These are phyloP conservation scores for Penicillium coprophilum DNA, from an alignment of 495 filamentous ascomycete genomes.

Conservation along the genomic window DNA sequence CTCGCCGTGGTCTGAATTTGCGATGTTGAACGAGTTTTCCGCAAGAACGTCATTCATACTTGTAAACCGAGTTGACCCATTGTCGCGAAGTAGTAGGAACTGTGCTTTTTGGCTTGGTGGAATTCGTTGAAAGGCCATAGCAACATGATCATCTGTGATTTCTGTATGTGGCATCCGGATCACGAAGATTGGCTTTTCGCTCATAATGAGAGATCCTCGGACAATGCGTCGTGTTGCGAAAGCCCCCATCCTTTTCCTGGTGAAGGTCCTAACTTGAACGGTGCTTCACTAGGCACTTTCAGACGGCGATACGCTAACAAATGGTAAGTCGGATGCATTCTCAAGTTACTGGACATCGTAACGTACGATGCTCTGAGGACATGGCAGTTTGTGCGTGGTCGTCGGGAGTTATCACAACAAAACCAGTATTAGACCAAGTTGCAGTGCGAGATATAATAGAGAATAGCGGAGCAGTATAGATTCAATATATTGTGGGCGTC, in stretches of 20 bases:
- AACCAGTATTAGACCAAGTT: background rate
- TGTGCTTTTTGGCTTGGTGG: background rate
- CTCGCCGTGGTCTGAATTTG: background rate
- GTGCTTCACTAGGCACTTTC: background rate
- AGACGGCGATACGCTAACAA: background rate
- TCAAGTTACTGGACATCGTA: background rate
- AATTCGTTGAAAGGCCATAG: background rate
- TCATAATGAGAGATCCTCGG: background rate
- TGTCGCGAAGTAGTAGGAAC: background rate
- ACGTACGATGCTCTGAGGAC: background rate
- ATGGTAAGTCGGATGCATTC: background rate
- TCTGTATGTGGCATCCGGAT: background rate
- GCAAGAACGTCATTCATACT: background rate
- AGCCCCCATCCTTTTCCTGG: background rate
- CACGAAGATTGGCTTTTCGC: background rate
- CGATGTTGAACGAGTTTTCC: constrained; percentile 1
- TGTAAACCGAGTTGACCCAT: background rate
- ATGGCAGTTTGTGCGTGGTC: background rate
- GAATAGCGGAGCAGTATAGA: background rate
- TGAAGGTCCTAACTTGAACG: background rate
- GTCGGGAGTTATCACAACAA: background rate
- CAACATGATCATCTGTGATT: background rate
- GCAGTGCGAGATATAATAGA: background rate
- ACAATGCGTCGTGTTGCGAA: constrained; percentile 1
- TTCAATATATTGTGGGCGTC: background rate